phyloP scores from a whole-genome alignment of 2,329 filamentous ascomycete genomes.

The Beauveria scarabaeidicola region DNA sequence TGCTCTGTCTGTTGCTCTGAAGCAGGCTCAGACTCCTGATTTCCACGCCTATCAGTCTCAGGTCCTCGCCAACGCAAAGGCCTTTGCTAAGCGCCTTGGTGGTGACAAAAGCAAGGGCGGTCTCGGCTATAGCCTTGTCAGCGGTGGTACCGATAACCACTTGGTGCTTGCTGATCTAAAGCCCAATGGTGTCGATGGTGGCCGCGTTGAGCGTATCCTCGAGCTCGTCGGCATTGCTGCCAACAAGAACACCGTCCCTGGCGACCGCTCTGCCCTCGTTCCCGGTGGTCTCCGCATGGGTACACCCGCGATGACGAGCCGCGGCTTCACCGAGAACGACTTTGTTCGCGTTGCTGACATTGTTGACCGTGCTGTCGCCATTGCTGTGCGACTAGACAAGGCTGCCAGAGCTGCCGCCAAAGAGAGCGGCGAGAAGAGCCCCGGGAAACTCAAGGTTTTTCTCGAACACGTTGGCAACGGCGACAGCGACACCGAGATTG shows the following conservation, averaged over 20 bases:
- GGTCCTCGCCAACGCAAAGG: constrained; percentile 84
- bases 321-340: constrained; percentile 83
- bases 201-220: constrained; percentile 79
- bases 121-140: constrained; percentile 81
- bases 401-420: constrained; percentile 60
- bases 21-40: constrained; percentile 81
- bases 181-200: constrained; percentile 77
- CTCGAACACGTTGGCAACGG: constrained; percentile 60
- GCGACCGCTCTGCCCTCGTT: constrained; percentile 86
- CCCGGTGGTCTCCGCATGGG: constrained; percentile 91
- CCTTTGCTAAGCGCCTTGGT: constrained; percentile 63
- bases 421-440: constrained; percentile 57
- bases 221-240: constrained; percentile 93
- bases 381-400: constrained; percentile 68
- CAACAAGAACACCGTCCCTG: constrained; percentile 98
- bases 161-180: constrained; percentile 89
- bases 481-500: constrained; percentile 59
- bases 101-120: constrained; percentile 64
- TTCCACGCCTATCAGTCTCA: constrained; percentile 90
- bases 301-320: constrained; percentile 93
- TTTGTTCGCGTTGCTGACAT: constrained; percentile 81
- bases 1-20: constrained; percentile 84
- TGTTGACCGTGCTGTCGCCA: constrained; percentile 73
- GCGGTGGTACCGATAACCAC: constrained; percentile 94
- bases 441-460: constrained; percentile 58